Evolutionary conservation across 176 grass and related monocot species (phyloP).

Genomic region (Echinochloa phyllopogon): DNA sequence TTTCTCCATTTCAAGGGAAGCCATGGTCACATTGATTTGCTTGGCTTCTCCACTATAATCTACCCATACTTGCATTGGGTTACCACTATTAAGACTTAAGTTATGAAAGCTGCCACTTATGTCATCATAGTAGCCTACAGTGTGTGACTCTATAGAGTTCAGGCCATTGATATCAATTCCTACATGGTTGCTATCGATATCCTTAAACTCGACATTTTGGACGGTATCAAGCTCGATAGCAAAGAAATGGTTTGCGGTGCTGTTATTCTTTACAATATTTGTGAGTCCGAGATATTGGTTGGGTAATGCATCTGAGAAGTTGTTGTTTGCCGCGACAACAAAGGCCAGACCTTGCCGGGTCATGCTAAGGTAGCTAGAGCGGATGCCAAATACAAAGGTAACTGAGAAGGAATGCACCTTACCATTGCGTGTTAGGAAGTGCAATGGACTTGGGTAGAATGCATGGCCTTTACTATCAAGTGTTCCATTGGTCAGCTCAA

Average conservation of each 20-base stretch:
- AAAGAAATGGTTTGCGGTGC: conserved; percentile 13
- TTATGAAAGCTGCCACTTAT: conserved; percentile 4
- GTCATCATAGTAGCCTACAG: conserved; percentile 30
- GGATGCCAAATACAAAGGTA: conserved; percentile 33
- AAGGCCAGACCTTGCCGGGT: conserved; percentile 24
- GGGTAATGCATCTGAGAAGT: conserved; percentile 12
- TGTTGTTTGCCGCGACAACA: neutral
- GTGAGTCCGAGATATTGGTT: neutral
- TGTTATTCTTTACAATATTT: neutral
- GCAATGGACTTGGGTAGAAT: conserved; percentile 34
- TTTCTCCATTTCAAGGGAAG: conserved; percentile 17
- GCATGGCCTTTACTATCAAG: conserved; percentile 31
- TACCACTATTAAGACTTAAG: conserved; percentile 25
- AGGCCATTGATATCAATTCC: conserved; percentile 32
- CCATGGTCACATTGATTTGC: conserved; percentile 22
- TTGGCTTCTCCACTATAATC: conserved; percentile 17
- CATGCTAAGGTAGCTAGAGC: neutral
- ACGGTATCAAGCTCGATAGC: conserved; percentile 15
- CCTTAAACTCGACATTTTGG: neutral
- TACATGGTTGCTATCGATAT: conserved; percentile 2
- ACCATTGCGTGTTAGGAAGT: neutral
- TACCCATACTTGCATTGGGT: conserved; percentile 25
- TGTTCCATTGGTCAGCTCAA: conserved; percentile 37
- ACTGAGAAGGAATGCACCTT: conserved; percentile 16
- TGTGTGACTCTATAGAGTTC: neutral